A percentile compares a stretch with the other conserved stretches of the same genome.
Conservation (phyloP, 2,329 filamentous ascomycete species). For the Penicillium sp. region DNA sequence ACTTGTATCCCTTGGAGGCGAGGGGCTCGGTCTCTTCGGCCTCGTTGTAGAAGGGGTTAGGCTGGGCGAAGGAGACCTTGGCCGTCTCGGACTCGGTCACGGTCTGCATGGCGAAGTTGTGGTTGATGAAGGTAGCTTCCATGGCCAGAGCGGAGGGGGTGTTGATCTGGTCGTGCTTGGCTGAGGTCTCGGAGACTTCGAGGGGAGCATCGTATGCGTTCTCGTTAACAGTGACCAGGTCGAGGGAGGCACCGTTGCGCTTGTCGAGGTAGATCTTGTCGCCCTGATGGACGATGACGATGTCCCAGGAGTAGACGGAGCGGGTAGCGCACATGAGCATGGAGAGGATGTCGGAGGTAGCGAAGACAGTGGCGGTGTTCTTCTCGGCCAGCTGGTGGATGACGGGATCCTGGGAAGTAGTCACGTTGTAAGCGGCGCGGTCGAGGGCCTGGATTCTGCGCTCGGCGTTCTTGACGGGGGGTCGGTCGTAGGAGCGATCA, state of each 20-base stretch:
- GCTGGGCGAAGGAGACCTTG: conserved; percentile 82
- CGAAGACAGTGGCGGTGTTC: conserved; percentile 94
- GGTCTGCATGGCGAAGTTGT: conserved; percentile 97
- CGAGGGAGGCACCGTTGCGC: conserved; percentile 89
- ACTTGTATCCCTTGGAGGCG: conserved; percentile 97
- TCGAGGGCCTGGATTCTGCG: conserved; percentile 87
- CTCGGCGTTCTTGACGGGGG: conserved; percentile 85
- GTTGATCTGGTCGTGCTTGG: conserved; percentile 91
- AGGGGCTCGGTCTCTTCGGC: conserved; percentile 90
- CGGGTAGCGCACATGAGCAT: conserved; percentile 99
- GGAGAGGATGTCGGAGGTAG: conserved; percentile 94
- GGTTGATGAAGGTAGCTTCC: conserved; percentile 99
- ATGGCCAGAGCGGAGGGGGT: conserved; percentile 89
- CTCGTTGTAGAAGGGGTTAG: conserved; percentile 97
- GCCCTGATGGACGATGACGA: conserved; percentile 88
- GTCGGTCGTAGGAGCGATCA: conserved; percentile 93
- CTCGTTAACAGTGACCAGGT: conserved; percentile 99
- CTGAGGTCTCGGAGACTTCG: conserved; percentile 73
- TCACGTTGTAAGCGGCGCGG: conserved; percentile 96
- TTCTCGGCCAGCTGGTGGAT: conserved; percentile 97
- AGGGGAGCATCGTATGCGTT: conserved; percentile 95
- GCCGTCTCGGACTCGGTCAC: conserved; percentile 78
- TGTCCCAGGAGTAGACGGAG: conserved; percentile 97
- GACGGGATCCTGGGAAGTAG: conserved; percentile 91
- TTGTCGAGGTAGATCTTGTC: conserved; percentile 99